Evolutionary conservation across 306 rosid genomes (phyloP).

Genomic region (Ceratonia siliqua): DNA sequence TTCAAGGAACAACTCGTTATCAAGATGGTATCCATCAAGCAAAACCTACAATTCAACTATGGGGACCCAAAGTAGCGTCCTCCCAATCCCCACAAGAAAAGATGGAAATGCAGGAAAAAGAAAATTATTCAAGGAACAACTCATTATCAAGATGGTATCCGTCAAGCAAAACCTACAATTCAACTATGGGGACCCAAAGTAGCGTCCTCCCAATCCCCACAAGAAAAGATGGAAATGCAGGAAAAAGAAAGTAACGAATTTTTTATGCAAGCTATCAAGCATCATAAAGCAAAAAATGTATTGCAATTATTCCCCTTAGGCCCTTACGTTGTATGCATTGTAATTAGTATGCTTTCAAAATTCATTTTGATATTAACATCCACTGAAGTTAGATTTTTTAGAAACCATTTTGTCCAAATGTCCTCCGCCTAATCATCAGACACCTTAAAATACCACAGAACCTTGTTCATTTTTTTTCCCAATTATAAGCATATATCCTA

Average conservation of each 20-base stretch:
- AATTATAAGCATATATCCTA: not conserved
- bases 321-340: not conserved
- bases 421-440: not conserved
- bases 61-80: too few species aligned
- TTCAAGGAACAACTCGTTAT: slow-evolving; percentile 6
- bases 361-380: not conserved
- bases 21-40: slow-evolving; percentile 1
- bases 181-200: too few species aligned
- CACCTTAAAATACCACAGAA: not conserved
- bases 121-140: slow-evolving; percentile 4
- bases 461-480: not conserved
- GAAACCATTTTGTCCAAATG: not conserved
- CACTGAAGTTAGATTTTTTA: not conserved
- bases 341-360: slow-evolving; percentile 6
- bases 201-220: too few species aligned
- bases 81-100: too few species aligned
- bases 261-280: not conserved
- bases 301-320: not conserved
- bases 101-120: slow-evolving; percentile 7
- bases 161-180: not conserved
- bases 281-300: slow-evolving; percentile 11
- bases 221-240: not conserved
- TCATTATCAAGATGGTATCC: not conserved
- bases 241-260: not conserved
- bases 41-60: not conserved